These are phyloP conservation scores for Aurinia saxatilis DNA, from an alignment of 345 rosid species.

Conservation along the genomic window DNA sequence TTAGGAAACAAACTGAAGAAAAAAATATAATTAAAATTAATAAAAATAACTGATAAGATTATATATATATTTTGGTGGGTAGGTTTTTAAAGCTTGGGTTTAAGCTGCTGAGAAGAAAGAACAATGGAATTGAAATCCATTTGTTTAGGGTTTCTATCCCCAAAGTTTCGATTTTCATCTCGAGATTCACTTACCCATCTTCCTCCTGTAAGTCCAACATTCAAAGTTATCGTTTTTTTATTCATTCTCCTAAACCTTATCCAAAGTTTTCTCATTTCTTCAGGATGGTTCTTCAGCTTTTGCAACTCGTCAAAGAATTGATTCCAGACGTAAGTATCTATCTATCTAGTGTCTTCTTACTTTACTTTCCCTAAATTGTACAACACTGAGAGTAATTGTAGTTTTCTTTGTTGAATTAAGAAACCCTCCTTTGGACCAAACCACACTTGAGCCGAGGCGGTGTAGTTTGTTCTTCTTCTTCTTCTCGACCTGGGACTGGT, in stretches of 20 bases:
- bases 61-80: neutral
- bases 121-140: slow-evolving; percentile 44
- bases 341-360: too few species aligned
- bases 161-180: slow-evolving; percentile 27
- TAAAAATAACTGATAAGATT: neutral
- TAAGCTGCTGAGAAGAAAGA: slow-evolving; percentile 12
- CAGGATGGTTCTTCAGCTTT: slow-evolving; percentile 32
- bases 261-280: slow-evolving; percentile 9
- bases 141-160: slow-evolving; percentile 38
- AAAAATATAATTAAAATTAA: neutral
- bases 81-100: slow-evolving; percentile 13
- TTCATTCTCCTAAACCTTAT: slow-evolving; percentile 8
- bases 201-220: slow-evolving; percentile 32
- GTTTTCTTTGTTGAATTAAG: slow-evolving; percentile 15
- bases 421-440: slow-evolving; percentile 18
- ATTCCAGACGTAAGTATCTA: slow-evolving; percentile 31
- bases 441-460: slow-evolving; percentile 24
- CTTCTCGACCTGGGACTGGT: slow-evolving; percentile 18
- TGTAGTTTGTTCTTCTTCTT: slow-evolving; percentile 32
- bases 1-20: neutral
- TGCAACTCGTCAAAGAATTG: slow-evolving; percentile 8
- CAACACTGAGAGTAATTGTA: too few species aligned
- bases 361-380: too few species aligned
- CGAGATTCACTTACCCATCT: slow-evolving; percentile 3
- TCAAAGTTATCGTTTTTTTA: neutral